Conservation (phyloP, 2,329 filamentous ascomycete genomes). For the Pseudogymnoascus sp. region DNA sequence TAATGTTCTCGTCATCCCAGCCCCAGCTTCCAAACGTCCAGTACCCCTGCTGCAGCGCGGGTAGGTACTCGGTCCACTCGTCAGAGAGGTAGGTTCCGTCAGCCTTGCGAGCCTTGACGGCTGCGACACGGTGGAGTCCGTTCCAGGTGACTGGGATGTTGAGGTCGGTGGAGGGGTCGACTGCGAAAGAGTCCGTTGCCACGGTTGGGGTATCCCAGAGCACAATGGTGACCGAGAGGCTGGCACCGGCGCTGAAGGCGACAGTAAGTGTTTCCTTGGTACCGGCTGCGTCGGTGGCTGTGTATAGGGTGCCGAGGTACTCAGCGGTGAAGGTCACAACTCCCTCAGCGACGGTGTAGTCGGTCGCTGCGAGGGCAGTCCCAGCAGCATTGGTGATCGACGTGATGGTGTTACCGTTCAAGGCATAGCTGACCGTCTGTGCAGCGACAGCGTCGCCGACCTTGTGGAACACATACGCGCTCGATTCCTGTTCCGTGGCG, state of each 20-base stretch:
- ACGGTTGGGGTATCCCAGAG: slow-evolving; percentile 41
- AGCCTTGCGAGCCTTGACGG: slow-evolving; percentile 40
- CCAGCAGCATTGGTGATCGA: slow-evolving; percentile 32
- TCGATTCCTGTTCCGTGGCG: slow-evolving; percentile 38
- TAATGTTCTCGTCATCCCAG: slow-evolving; percentile 38
- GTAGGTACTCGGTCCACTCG: slow-evolving; percentile 46
- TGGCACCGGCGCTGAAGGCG: slow-evolving; percentile 42
- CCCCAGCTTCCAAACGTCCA: slow-evolving; percentile 43
- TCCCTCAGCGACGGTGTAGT: slow-evolving; percentile 39
- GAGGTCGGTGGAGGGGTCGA: slow-evolving; percentile 23
- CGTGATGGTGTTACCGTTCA: slow-evolving; percentile 45
- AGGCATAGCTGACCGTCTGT: slow-evolving; percentile 38
- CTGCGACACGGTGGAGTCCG: slow-evolving; percentile 40
- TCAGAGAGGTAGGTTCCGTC: slow-evolving; percentile 45
- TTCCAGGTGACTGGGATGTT: slow-evolving; percentile 43
- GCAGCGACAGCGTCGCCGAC: slow-evolving; percentile 35
- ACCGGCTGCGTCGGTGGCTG: slow-evolving; percentile 33
- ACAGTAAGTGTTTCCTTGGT: slow-evolving; percentile 43
- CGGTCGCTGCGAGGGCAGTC: slow-evolving; percentile 30
- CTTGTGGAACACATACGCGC: slow-evolving; percentile 47
- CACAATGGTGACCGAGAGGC: slow-evolving; percentile 39
- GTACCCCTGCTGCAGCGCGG: slow-evolving; percentile 40
- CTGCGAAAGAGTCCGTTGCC: slow-evolving; percentile 11
- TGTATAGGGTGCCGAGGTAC: slow-evolving; percentile 39
- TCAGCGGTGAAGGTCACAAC: slow-evolving; percentile 38